Evolutionary conservation across 2,329 filamentous ascomycete genomes (phyloP), one percentile per base, ranked within the genome.

Genomic region (Paradendryphiella salina): DNA sequence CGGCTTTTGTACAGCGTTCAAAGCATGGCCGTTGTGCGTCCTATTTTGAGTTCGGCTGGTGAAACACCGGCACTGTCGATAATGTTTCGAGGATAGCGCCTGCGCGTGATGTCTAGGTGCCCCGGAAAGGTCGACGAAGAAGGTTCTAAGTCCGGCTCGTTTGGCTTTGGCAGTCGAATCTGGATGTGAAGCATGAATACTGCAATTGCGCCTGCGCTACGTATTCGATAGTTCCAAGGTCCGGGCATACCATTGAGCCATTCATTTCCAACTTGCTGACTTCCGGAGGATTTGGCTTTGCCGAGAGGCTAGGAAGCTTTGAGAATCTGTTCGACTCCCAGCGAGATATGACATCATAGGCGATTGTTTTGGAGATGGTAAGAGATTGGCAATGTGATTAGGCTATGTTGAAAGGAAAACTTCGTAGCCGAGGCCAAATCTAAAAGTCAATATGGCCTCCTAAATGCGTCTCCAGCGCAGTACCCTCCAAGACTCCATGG

Each of bases 51-150:
- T 43, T 45, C 23, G 20, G 23, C 18, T 36, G 32, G 32, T 52
- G 50, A 56, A 56, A 56, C 52, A 32, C 52, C 52, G 50, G 41
- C 42, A 18, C 35, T 21, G 42, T 37, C 41, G 20, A 46, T 46
- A 29, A 42, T 34, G 47, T 46, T 54, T 51, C 34, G 43, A 47
- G 43, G 34, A 36, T 46, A 40, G 36, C 26, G 20, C 28, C 31
- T 9, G 39, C 38, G 34, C 21, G 41, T 13, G 15, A 42, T 21
- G 7, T 14, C 38, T 20, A 36, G 17, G 32, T 20, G 21, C 3
- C 26, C 44, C 18, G 26, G 26, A 28, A 23, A 13, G 15, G 15
- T 40, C 28, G 29, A 13, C 49, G 11, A 41, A 20, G 18, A 28
- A 47, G 42, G 18, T 52, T 48, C 43, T 43, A 11, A 23, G 26